Percentiles rank a stretch among this genome's conserved stretches.
Evolutionary conservation across 78 protist genomes (phyloP).

Genomic region (Polysphondylium violaceum): DNA sequence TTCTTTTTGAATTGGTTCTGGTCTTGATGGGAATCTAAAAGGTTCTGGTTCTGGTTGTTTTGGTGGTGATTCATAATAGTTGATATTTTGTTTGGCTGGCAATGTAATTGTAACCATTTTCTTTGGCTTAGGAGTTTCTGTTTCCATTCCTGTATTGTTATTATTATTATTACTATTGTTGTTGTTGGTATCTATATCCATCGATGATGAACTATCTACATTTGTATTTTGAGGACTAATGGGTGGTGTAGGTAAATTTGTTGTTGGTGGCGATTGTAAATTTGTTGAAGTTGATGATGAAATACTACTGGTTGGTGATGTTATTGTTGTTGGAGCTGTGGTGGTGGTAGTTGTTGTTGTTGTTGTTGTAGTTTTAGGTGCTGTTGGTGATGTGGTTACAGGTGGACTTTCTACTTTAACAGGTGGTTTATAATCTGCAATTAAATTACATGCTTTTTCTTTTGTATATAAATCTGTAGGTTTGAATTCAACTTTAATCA

Average conservation of each 20-base stretch:
- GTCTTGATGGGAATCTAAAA: not conserved
- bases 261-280: not conserved
- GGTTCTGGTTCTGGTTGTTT: not conserved
- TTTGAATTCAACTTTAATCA: conserved; percentile 24
- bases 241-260: not conserved
- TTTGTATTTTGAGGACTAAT: not conserved
- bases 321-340: not conserved
- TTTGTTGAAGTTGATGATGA: not conserved
- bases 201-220: not conserved
- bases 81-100: not conserved
- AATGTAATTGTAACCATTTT: too few relatives aligned
- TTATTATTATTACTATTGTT: not conserved
- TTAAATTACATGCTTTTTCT: conserved; percentile 5
- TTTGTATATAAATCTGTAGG: conserved; percentile 4
- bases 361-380: not conserved
- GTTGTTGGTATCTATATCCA: conserved; percentile 6
- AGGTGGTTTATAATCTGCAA: conserved; percentile 43
- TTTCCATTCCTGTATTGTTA: not conserved
- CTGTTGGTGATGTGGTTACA: not conserved
- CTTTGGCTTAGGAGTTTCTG: not conserved
- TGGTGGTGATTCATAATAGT: too few relatives aligned
- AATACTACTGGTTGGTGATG: not conserved
- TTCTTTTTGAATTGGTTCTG: not conserved
- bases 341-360: conserved; percentile 25
- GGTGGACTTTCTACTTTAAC: not conserved